Evolutionary conservation across 345 rosid species (phyloP), one percentile per base, ranked within the genome.

Genomic region (Eucalyptus curtisii): DNA sequence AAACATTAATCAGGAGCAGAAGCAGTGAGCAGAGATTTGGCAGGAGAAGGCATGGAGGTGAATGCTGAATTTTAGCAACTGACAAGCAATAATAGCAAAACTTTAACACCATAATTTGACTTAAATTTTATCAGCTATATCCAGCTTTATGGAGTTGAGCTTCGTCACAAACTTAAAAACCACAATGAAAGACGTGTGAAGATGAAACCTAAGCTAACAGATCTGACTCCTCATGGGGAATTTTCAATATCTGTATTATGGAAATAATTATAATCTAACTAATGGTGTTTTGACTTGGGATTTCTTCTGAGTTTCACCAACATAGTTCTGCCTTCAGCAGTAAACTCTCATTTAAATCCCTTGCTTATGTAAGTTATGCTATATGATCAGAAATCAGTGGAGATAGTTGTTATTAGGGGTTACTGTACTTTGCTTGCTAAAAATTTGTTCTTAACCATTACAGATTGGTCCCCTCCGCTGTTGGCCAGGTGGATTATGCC

Each of bases 401-500:
- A 37, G 45, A 71, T 50, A 86, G 6, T 16, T 86, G 45, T 30
- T 49, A 25, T 50, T 49, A 19, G 59, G 44, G 27, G 87, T 86
- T 50, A 33, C 87, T 42, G 44, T n/a, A 33, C 59, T 55, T n/a
- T 86, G 64, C 87, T 49, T 86, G 87, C 71, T 68, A 87, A 87
- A 86, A 37, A 37, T 31, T 45, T 37, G 82, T 11, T 71, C 45
- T 37, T 71, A 10, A 71, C 82, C 45, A 37, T 71, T 87, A 52
- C 90, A 97, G 99, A 91, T 95, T 86, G 99, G 99, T 86, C 99
- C 99, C 48, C 93, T 96, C 59, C 95, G 98, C 49, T 97, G 99
- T 90, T 97, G 99, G 97, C 99, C 98, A 4, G 99, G 99, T 87
- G 99, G 99, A 76, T 92, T 96, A 86, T 97, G 99, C 91, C 97